Conservation (phyloP, 768 basidiomycete species). For the Podaxis sp. region DNA sequence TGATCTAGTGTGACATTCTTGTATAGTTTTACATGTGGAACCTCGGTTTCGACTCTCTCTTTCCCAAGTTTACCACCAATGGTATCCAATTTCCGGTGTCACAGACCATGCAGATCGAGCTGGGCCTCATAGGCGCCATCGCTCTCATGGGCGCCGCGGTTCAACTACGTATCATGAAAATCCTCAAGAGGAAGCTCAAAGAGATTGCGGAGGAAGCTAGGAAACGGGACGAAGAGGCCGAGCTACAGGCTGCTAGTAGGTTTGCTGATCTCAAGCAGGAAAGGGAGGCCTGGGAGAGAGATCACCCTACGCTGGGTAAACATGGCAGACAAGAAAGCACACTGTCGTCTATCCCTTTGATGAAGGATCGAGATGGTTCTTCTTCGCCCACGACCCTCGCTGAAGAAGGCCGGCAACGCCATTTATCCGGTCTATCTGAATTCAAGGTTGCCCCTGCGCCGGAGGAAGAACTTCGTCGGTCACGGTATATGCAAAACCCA, state of each 20-base stretch:
- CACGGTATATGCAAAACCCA: constrained; percentile 49
- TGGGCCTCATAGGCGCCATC: constrained; percentile 84
- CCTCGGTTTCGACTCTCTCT: constrained; percentile 79
- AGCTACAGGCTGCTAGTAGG: constrained; percentile 68
- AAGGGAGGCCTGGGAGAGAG: constrained; percentile 83
- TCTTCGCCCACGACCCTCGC: constrained; percentile 48
- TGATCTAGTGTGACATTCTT: constrained; percentile 15
- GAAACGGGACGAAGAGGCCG: constrained; percentile 72
- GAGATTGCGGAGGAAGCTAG: constrained; percentile 79
- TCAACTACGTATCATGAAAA: constrained; percentile 81
- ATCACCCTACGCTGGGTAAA: constrained; percentile 65
- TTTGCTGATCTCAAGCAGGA: constrained; percentile 68
- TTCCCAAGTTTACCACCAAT: constrained; percentile 70
- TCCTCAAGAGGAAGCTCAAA: constrained; percentile 75
- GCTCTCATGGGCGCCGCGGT: constrained; percentile 87
- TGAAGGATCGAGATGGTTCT: constrained; percentile 59
- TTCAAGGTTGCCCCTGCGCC: constrained; percentile 63
- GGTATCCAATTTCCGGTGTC: constrained; percentile 79
- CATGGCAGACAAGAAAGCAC: constrained; percentile 66
- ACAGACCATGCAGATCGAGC: constrained; percentile 91
- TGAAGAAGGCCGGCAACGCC: constrained; percentile 44
- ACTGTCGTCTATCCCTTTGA: constrained; percentile 61
- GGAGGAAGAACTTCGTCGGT: constrained; percentile 58
- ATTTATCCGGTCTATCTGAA: constrained; percentile 70
- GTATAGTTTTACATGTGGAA: constrained; percentile 93